Evolutionary conservation across 345 rosid species (phyloP), one percentile per base, ranked within the genome.

Genomic region (Rhizophora mangle): DNA sequence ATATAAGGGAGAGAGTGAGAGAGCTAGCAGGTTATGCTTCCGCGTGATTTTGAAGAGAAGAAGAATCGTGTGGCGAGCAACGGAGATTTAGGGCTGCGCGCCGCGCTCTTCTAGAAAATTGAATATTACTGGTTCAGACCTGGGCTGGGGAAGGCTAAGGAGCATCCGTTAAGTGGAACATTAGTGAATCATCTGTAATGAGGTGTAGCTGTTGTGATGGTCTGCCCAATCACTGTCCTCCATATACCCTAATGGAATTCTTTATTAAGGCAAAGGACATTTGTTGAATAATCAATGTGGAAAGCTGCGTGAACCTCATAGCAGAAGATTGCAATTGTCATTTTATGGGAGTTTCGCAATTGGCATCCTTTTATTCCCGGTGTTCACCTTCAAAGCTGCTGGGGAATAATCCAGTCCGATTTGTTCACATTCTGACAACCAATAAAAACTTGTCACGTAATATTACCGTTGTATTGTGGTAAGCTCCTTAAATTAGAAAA

Each of bases 51-150:
- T 43, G 60, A 47, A 53, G 64, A 30, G 52, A 16, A 29, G 0
- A 32, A 39, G 63, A 31, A 36, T 68, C 77, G 64, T 62, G 77
- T 68, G 77, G 72, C 7, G 52, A 30, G 68, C 68, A 68, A 56
- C 59, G 36, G n/a, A 39, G 36, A 46, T 63, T 49, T 62, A 68
- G 64, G 72, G 64, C 77, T 68, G 68, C 64, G 72, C 62, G 68
- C 63, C 67, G 49, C 31, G 37, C 18, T 52, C 47, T 55, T 67
- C 72, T 62, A 37, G 36, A 64, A 72, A 15, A 6, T 31, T 49
- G 22, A 51, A 46, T 21, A 6, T 51, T 16, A 6, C 59, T 16
- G 64, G 62, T 63, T 70, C 67, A 5, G 66, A 53, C 47, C 16
- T 10, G 47, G 16, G 0, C 13, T 0, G 18, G 27, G 37, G 32